phyloP scores from a whole-genome alignment of 345 rosid species.

The Cardamine resedifolia region DNA sequence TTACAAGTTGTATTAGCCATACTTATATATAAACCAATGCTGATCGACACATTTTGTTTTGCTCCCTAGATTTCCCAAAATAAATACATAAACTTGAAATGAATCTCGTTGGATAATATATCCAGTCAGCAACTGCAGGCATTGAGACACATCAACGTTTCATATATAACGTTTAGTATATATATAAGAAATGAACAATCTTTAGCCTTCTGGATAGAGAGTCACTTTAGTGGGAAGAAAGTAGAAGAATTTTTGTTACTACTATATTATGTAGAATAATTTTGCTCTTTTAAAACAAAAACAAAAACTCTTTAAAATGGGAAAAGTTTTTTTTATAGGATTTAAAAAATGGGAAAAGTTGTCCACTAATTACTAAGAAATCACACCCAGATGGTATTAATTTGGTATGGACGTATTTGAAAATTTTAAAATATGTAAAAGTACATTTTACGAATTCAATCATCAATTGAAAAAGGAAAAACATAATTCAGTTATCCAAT shows the following conservation, averaged over 20 bases:
- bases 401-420: not conserved
- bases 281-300: too few relatives aligned
- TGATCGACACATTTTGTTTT: not conserved
- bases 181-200: too few relatives aligned
- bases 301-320: too few relatives aligned
- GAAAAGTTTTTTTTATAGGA: too few relatives aligned
- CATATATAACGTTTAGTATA: too few relatives aligned
- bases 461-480: not conserved
- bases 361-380: not conserved
- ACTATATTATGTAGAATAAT: too few relatives aligned
- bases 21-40: not conserved
- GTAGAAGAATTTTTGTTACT: too few relatives aligned
- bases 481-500: conserved; percentile 4
- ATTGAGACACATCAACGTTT: not conserved
- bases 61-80: not conserved
- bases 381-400: not conserved
- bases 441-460: not conserved
- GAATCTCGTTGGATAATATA: not conserved
- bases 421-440: not conserved
- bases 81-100: not conserved
- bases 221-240: too few relatives aligned
- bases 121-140: not conserved
- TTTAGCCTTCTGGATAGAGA: too few relatives aligned
- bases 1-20: not conserved
- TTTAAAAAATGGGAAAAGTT: too few relatives aligned